phyloP scores from a whole-genome alignment of 2,329 filamentous ascomycete species.

The Ophiosphaerella korrae region DNA sequence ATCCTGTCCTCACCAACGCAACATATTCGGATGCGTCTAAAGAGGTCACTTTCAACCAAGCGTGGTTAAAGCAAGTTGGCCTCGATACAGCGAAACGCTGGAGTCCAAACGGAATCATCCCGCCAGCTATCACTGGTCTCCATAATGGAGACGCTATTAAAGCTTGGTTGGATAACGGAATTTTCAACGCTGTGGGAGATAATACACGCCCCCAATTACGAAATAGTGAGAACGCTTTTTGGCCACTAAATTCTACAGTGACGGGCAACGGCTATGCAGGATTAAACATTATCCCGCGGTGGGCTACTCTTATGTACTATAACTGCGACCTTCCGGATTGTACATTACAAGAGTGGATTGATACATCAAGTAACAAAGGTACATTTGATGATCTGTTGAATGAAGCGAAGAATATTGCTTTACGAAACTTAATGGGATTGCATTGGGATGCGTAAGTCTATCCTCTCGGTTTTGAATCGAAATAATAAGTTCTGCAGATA shows the following conservation, averaged over 20 bases:
- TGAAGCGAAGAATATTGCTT: constrained; percentile 59
- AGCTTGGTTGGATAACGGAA: constrained; percentile 64
- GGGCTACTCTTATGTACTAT: constrained; percentile 68
- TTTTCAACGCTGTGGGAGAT: constrained; percentile 65
- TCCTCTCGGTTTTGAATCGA: not conserved
- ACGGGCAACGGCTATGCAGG: constrained; percentile 61
- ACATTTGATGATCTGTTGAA: constrained; percentile 58
- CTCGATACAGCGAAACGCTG: constrained; percentile 55
- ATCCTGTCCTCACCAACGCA: constrained; percentile 63
- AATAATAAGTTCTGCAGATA: constrained; percentile 42
- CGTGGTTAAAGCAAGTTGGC: constrained; percentile 61
- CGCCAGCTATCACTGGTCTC: constrained; percentile 67
- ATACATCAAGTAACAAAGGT: constrained; percentile 61
- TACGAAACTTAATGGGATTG: constrained; percentile 62
- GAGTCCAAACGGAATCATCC: constrained; percentile 62
- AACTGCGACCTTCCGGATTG: constrained; percentile 65
- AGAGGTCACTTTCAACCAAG: constrained; percentile 66
- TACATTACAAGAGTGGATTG: constrained; percentile 64
- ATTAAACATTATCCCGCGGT: constrained; percentile 63
- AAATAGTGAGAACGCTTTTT: constrained; percentile 60
- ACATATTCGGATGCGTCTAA: constrained; percentile 62
- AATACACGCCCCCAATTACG: constrained; percentile 63
- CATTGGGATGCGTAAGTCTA: constrained; percentile 54
- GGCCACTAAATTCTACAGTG: constrained; percentile 60
- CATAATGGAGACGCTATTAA: constrained; percentile 67